Evolutionary conservation across 768 basidiomycete species (phyloP).

Genomic region (Russula earlei): DNA sequence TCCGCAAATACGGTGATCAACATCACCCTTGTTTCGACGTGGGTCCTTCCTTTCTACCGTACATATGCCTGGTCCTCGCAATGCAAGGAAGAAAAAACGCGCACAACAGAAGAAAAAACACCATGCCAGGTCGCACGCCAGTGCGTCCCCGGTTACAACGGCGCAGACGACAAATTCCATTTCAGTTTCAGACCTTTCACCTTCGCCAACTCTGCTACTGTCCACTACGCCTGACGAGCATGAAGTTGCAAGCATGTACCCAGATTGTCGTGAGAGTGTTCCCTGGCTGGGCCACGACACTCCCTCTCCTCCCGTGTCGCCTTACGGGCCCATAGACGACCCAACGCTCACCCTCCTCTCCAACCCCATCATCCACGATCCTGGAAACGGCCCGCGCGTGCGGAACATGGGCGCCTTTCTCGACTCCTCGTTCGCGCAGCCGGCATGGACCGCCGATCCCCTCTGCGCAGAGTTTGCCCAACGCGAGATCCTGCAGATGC

Average conservation of each 20-base stretch:
- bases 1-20: background rate
- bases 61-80: conserved; percentile 55
- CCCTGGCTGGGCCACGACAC: background rate
- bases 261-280: background rate
- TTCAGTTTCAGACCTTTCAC: background rate
- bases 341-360: conserved; percentile 20
- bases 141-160: background rate
- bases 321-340: conserved; percentile 9
- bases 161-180: background rate
- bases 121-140: conserved; percentile 10
- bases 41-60: background rate
- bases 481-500: conserved; percentile 65
- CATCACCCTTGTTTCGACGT: background rate
- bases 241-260: background rate
- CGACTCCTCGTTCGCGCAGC: conserved; percentile 54
- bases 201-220: background rate
- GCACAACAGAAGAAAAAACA: conserved; percentile 28
- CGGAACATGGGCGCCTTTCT: conserved; percentile 59
- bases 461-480: conserved; percentile 72
- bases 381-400: conserved; percentile 72
- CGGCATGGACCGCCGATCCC: conserved; percentile 51
- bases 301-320: background rate
- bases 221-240: background rate
- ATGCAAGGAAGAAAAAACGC: conserved; percentile 40
- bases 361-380: conserved; percentile 61